phyloP scores from a whole-genome alignment of 495 filamentous ascomycete species.

The Hypoxylon crocopeplum region DNA sequence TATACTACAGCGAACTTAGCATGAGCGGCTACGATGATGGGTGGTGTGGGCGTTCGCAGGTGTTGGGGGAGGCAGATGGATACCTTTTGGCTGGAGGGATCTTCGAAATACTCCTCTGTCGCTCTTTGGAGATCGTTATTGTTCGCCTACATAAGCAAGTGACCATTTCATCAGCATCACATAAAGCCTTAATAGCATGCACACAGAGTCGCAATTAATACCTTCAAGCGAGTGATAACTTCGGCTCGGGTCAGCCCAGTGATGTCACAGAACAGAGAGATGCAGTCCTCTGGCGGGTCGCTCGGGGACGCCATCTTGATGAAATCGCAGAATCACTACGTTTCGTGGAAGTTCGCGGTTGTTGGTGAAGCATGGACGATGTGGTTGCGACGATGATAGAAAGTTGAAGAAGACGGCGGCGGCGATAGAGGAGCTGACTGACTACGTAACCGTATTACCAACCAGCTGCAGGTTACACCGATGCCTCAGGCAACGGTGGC shows the following conservation, averaged over 20 bases:
- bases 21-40: not conserved
- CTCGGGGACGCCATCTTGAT: slow-evolving; percentile 40
- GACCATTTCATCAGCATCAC: slow-evolving; percentile 1
- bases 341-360: no score
- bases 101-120: slow-evolving; percentile 53
- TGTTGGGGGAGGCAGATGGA: not conserved
- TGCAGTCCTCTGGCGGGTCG: slow-evolving; percentile 40
- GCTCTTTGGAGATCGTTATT: slow-evolving; percentile 53
- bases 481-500: no score
- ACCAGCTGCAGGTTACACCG: no score
- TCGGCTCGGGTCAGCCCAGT: slow-evolving; percentile 41
- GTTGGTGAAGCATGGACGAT: not conserved
- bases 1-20: slow-evolving; percentile 44
- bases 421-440: no score
- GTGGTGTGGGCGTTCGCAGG: not conserved
- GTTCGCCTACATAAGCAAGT: slow-evolving; percentile 43
- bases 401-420: no score
- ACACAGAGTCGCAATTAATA: slow-evolving; percentile 21
- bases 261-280: slow-evolving; percentile 40
- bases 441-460: no score
- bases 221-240: slow-evolving; percentile 49
- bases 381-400: no score
- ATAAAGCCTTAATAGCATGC: not conserved
- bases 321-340: not conserved
- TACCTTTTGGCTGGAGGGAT: slow-evolving; percentile 47